Evolutionary conservation across 1,139 yeast species (phyloP), one percentile per base, ranked within the genome.

Genomic region (Barnettozyma hawaiiensis): DNA sequence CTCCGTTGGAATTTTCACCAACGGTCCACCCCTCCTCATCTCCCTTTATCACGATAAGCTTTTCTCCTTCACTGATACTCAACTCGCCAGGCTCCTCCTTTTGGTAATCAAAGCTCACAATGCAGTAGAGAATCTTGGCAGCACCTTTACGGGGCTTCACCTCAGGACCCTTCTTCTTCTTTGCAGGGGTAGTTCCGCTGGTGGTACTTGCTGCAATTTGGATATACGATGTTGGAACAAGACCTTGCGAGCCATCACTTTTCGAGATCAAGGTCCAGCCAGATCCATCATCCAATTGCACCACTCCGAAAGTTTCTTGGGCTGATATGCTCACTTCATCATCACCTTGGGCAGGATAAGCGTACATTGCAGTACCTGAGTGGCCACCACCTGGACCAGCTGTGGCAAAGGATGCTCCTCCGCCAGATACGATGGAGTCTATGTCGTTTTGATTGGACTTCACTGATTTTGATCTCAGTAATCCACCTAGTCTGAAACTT

Each of bases 11-110:
- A 10, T 41, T 53, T 58, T 85, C 95, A 9, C 97, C 98, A 54
- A 82, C 86, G 1, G 97, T 89, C 99, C 99, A 92, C 1, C 99
- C 99, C 7, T 95, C 96, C 46, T 82, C 83, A 48, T 86, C 92
- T 38, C 77, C 85, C 35, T 75, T 77, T 32, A 83, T 69, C 18
- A 86, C 71, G 3, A 77, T 74, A n/a, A 87, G 77, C 45, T 71
- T 70, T 51, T 92, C 97, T 1, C 97, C 97, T 0, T 76, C 81
- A 8, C 54, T 57, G 16, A 92, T 77, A 19, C 77, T 71, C 44
- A 94, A 61, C 62, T 92, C 98, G 55, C 85, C 95, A 19, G 76
- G 85, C 8, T 90, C 96, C 51, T 79, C 85, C 0, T 96, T 95
- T 12, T 62, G 68, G 60, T 90, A 92, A 50, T 83, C 89, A 61